phyloP scores from a whole-genome alignment of 306 rosid genomes.

The Castanea crenata region DNA sequence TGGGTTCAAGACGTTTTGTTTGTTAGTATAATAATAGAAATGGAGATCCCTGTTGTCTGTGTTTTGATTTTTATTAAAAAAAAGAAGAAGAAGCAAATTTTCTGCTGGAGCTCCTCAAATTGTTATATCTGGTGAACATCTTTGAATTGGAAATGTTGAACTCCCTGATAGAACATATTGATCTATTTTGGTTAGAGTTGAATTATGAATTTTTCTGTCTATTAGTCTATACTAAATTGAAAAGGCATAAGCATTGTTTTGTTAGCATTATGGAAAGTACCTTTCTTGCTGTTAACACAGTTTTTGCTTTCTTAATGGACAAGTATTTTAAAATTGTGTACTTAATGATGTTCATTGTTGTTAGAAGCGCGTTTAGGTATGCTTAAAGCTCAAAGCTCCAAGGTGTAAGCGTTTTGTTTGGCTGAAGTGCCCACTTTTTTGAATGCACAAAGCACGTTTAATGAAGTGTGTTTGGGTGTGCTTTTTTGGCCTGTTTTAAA shows the following conservation, averaged over 20 bases:
- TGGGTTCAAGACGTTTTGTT: not conserved
- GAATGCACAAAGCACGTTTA: too few relatives aligned
- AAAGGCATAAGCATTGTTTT: too few relatives aligned
- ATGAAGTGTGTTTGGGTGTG: too few relatives aligned
- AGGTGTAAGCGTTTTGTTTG: too few relatives aligned
- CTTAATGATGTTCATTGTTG: not conserved
- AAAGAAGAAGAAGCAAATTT: too few relatives aligned
- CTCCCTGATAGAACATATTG: not conserved
- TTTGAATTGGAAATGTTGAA: not conserved
- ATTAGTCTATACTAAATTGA: not conserved
- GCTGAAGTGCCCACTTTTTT: too few relatives aligned
- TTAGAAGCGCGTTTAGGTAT: too few relatives aligned
- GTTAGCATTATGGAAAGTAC: not conserved
- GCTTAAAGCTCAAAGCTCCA: too few relatives aligned
- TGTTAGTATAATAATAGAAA: not conserved
- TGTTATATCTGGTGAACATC: not conserved
- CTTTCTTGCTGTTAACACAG: not conserved
- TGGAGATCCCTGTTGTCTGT: slow-evolving; percentile 10
- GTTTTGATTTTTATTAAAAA: not conserved
- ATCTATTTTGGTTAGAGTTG: not conserved
- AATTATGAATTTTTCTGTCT: not conserved
- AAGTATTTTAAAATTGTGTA: not conserved
- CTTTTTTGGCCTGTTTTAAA: too few relatives aligned
- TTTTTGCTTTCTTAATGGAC: not conserved
- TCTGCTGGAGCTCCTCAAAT: too few relatives aligned